phyloP scores from a whole-genome alignment of 805 yeast genomes.

The Wickerhamomyces strasburgensis region DNA sequence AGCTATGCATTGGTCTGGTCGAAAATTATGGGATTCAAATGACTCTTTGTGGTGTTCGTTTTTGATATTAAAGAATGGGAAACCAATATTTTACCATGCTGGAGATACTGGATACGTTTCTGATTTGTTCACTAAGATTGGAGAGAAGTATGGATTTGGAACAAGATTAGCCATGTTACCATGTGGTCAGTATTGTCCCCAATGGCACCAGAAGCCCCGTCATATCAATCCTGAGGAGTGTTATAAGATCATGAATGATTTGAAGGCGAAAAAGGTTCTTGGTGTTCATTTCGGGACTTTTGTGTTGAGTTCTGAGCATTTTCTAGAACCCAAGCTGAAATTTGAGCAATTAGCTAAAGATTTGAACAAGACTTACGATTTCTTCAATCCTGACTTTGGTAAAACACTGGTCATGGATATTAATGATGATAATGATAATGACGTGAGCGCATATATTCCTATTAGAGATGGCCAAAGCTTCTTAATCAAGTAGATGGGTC shows the following conservation, averaged over 20 bases:
- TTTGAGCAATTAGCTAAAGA: constrained; percentile 46
- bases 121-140: constrained; percentile 66
- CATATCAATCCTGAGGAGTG: constrained; percentile 84
- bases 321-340: constrained; percentile 70
- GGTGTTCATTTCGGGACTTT: constrained; percentile 99
- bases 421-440: constrained; percentile 7
- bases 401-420: constrained; percentile 49
- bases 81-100: constrained; percentile 79
- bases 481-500: constrained; percentile 20
- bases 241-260: constrained; percentile 56
- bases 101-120: constrained; percentile 92
- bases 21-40: constrained; percentile 76
- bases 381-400: constrained; percentile 72
- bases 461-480: constrained; percentile 29
- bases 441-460: constrained; percentile 13
- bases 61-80: constrained; percentile 57
- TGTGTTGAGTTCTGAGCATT: constrained; percentile 81
- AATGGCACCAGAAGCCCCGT: constrained; percentile 89
- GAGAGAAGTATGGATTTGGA: constrained; percentile 53
- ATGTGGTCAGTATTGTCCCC: constrained; percentile 92
- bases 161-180: constrained; percentile 71
- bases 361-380: constrained; percentile 33
- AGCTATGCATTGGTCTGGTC: constrained; percentile 96
- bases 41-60: constrained; percentile 86
- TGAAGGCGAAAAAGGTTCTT: constrained; percentile 56